Base-by-base conservation (phyloP, 768 basidiomycete genomes). In the Vararia minispora region DNA sequence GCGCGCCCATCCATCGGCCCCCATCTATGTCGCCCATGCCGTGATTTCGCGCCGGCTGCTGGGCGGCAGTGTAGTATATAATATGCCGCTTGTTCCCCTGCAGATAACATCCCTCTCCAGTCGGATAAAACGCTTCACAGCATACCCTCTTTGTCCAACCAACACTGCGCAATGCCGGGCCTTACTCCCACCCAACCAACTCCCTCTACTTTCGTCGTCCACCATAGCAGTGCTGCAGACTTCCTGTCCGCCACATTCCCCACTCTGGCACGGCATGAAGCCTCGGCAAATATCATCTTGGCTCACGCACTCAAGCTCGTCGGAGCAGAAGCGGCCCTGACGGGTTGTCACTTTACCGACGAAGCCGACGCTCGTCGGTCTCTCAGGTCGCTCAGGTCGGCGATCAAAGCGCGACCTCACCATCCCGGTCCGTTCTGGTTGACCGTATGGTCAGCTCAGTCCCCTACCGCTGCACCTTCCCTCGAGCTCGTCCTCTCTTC, bases 221-320 rank as follows among this genome's bases (percentile, higher is more conserved):
- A 64, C 42, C 69, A 72, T 45, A 42, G 51, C 39, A 51, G 61
- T 37, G 58, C 68, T 14, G 54, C 50, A 31, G 56, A 63, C 29
- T 69, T 71, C 42, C 59, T 73, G 21, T 45, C 58, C 3, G 54
- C 54, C 21, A 52, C 66, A 11, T 64, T 64, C 41, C 62, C 64
- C 16, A 61, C 62, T 6, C 60, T 74, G 31, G 56, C 54, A 25
- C 53, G 50, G 21, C 56, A 72, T 32, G 71, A 74, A 47, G 59
- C 57, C 18, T 67, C 69, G 2, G 58, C 71, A 16, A 74, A 75
- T 41, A 66, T 74, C 35, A 64, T 76, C 33, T 53, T 73, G 2
- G 71, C 68, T 1, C 68, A 69, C 35, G 72, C 74, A 1, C 58
- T 68, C 35, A 65, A 66, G 44, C 55, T 59, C 32, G 48, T 66